Base-by-base conservation (phyloP, 2,329 filamentous ascomycete species). In the Dactylellina sp. region DNA sequence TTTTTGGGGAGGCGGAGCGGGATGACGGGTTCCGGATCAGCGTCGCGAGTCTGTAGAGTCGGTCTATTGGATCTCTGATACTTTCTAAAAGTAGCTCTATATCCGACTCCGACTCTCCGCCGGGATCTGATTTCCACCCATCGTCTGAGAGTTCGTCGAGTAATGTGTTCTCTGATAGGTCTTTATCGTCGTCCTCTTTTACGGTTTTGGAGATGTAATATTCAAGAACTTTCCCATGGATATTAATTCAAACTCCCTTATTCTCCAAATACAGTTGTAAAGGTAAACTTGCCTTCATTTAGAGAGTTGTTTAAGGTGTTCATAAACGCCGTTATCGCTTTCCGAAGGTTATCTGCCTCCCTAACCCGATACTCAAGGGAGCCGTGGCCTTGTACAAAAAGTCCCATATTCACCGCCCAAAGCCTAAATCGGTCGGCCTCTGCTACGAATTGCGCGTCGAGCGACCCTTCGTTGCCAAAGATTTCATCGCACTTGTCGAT, bases 301-400 rank as follows among this genome's bases (percentile, higher is more conserved):
- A 72, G 47, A n/a, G 68, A 56, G 1, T 28, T 42, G n/a, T 64
- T 72, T 14, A 72, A 35, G 1, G 44, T 53, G 1, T 46, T 37
- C 7, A 72, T 6, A 28, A 72, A 60, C 1, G 22, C 44, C 28
- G 28, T 32, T 1, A 72, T 3, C 46, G 59, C 59, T 18, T 42
- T 25, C 14, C n/a, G 49, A 1, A 72, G 53, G 44, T 72, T 72
- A 20, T 55, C 59, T 11, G 68, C 60, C 14, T 60, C 68, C 35
- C 68, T 44, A 2, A 72, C 68, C 11, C 68, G 59, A 49, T 72
- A 72, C 42, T 65, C 68, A n/a, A 72, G 52, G 49, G 68, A 72
- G 12, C 68, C 68, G 20, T 72, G 68, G n/a, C 68, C 68, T 5
- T 59, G 39, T 14, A 72, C 68, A 39, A 72, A 72, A 12, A 72